phyloP scores from a whole-genome alignment of 345 rosid genomes.

The Streptanthus diversifolius region DNA sequence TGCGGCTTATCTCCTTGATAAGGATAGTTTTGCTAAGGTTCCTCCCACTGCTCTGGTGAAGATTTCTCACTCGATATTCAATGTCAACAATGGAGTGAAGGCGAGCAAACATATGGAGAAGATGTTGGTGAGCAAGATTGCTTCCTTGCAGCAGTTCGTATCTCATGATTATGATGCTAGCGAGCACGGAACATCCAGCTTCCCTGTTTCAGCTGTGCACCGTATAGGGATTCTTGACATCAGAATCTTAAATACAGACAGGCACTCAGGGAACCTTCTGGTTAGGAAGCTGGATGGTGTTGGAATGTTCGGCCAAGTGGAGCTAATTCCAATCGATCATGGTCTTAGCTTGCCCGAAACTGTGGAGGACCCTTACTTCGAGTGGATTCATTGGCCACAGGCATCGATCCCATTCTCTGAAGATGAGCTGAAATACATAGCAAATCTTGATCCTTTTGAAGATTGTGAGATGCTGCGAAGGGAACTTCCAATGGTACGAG shows the following conservation, averaged over 20 bases:
- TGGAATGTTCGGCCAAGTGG: conserved; percentile 75
- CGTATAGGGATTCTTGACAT: conserved; percentile 60
- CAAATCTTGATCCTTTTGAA: conserved; percentile 50
- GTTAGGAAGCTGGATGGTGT: conserved; percentile 67
- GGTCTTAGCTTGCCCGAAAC: conserved; percentile 94
- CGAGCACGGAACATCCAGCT: conserved; percentile 60
- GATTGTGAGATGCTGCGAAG: conserved; percentile 72
- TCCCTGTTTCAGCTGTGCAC: conserved; percentile 60
- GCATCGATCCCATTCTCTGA: conserved; percentile 94
- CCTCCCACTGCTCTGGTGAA: conserved; percentile 82
- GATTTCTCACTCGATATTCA: conserved; percentile 56
- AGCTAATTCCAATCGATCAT: conserved; percentile 89
- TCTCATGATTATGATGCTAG: conserved; percentile 69
- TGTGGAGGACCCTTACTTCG: conserved; percentile 93
- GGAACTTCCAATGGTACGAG: conserved; percentile 91
- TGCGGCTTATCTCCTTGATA: conserved; percentile 81
- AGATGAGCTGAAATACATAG: conserved; percentile 77
- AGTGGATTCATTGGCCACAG: conserved; percentile 99
- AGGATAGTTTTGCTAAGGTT: conserved; percentile 64
- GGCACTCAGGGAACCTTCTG: conserved; percentile 75
- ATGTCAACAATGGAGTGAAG: conserved; percentile 44
- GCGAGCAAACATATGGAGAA: conserved; percentile 37
- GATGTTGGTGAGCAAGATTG: conserved; percentile 47
- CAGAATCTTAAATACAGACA: conserved; percentile 59
- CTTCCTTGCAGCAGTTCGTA: conserved; percentile 61